phyloP scores from a whole-genome alignment of 192 early-diverging fungal genomes.

The Backusella mclennaniae region DNA sequence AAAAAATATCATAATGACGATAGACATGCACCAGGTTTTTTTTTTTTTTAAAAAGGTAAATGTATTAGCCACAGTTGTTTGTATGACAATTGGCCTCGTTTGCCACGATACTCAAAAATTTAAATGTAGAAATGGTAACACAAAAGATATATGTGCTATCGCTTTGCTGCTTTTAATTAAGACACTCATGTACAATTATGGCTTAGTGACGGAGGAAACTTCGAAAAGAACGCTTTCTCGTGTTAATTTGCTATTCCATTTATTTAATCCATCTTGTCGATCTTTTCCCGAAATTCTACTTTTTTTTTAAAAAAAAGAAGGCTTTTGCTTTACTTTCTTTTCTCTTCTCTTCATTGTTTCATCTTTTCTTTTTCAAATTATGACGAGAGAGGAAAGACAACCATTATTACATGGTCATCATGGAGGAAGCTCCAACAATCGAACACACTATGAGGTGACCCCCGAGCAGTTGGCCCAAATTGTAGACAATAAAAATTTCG shows the following conservation, averaged over 20 bases:
- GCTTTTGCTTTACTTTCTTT: background rate
- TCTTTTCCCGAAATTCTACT: background rate
- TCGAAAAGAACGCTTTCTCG: background rate
- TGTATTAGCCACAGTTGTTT: background rate
- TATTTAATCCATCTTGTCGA: background rate
- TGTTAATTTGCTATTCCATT: background rate
- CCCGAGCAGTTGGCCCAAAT: constrained; percentile 42
- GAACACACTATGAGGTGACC: background rate
- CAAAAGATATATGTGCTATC: background rate
- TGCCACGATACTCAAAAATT: background rate
- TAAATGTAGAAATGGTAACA: background rate
- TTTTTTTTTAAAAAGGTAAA: background rate
- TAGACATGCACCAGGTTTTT: background rate
- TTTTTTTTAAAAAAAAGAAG: background rate
- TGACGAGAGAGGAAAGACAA: background rate
- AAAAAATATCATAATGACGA: background rate
- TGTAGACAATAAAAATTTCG: constrained; percentile 67
- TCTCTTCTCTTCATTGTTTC: background rate
- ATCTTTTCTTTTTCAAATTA: background rate
- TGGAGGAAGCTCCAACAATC: background rate
- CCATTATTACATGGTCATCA: background rate
- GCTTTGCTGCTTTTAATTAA: background rate
- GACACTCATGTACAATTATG: background rate
- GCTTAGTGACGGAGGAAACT: background rate
- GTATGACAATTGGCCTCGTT: background rate